phyloP scores from a whole-genome alignment of 1,139 yeast genomes.

The Candida glucosophila region DNA sequence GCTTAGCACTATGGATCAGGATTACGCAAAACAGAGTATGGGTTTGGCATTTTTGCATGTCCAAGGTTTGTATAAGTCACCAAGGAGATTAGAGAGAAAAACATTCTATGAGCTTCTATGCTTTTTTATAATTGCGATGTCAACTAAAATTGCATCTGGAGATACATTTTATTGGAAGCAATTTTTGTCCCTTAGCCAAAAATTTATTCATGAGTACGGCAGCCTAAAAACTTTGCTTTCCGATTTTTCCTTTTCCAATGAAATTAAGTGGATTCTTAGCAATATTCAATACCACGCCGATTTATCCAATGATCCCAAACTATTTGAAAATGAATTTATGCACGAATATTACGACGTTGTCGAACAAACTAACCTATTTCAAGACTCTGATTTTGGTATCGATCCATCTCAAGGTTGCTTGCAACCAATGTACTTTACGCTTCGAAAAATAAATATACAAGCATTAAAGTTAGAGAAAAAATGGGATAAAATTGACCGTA shows the following conservation, averaged over 20 bases:
- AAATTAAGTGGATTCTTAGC: neutral
- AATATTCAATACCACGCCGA: conserved; percentile 1
- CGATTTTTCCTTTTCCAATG: neutral
- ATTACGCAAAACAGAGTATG: too few species aligned
- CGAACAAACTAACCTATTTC: neutral
- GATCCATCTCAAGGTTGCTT: neutral
- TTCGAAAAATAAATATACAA: neutral
- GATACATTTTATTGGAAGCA: neutral
- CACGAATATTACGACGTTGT: neutral
- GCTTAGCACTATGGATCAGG: neutral
- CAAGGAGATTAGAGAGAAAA: neutral
- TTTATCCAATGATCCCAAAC: neutral
- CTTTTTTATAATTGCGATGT: neutral
- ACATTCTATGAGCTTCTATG: neutral
- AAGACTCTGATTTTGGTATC: neutral
- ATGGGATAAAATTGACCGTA: neutral
- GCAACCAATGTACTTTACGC: neutral
- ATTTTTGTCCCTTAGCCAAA: neutral
- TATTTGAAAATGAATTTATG: neutral
- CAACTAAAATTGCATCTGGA: neutral
- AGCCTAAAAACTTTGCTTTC: neutral
- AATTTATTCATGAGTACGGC: neutral
- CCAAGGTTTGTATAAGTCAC: neutral
- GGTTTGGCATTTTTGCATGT: neutral
- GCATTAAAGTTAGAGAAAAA: neutral